phyloP scores from a whole-genome alignment of 2,329 filamentous ascomycete species.

The Ophiostoma sp. region DNA sequence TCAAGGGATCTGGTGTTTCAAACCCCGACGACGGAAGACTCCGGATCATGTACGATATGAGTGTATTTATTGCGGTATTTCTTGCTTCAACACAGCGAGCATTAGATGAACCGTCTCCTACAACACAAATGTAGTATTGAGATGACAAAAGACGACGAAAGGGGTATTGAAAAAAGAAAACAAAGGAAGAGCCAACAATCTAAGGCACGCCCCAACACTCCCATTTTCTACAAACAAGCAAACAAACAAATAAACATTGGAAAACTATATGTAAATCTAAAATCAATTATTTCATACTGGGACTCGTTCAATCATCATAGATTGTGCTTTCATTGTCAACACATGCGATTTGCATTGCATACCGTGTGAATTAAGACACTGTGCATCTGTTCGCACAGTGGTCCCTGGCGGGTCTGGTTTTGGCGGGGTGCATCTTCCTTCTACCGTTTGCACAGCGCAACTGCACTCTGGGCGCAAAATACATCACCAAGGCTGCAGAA shows the following conservation, averaged over 20 bases:
- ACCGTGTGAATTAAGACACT: neutral
- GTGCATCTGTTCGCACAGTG: neutral
- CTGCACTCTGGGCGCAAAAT: neutral
- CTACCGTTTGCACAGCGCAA: neutral
- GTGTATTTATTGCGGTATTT: neutral
- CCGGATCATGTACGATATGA: neutral
- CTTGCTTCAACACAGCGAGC: neutral
- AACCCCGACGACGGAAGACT: too few species aligned
- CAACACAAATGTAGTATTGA: too few species aligned
- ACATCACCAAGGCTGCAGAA: neutral
- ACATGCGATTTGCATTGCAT: too few species aligned
- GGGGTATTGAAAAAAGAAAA: neutral
- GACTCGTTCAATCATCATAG: too few species aligned
- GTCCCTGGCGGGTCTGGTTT: neutral
- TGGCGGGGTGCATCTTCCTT: slow-evolving; percentile 1
- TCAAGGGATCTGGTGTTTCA: neutral
- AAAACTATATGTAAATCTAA: too few species aligned
- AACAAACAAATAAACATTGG: neutral
- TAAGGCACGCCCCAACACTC: neutral
- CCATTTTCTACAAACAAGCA: neutral
- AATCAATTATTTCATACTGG: neutral
- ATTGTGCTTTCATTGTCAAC: neutral
- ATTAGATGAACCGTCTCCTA: neutral
- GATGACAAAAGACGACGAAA: too few species aligned
- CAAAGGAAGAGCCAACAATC: neutral